A percentile compares a stretch with the other conserved stretches of the same genome.
Evolutionary conservation across 2,329 filamentous ascomycete genomes (phyloP).

Genomic region (Emericellopsis atlantica): DNA sequence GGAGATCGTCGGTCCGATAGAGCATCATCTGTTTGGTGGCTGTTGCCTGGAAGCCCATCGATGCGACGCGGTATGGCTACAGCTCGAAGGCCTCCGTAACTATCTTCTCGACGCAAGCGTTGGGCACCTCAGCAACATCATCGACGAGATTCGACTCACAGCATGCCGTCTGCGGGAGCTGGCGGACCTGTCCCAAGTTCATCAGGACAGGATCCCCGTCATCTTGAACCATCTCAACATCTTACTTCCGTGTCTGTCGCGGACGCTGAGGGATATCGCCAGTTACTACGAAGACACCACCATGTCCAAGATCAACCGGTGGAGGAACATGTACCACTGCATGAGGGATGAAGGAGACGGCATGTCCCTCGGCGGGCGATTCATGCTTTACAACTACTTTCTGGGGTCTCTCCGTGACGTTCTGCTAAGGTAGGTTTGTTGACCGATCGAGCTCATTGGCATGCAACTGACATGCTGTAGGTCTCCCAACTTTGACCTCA

Average conservation of each 20-base stretch:
- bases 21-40: conserved; percentile 30
- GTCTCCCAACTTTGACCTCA: conserved; percentile 40
- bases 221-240: conserved; percentile 43
- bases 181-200: conserved; percentile 38
- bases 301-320: conserved; percentile 33
- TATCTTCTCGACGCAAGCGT: conserved; percentile 29
- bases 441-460: neutral
- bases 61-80: conserved; percentile 31
- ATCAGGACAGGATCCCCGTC: conserved; percentile 33
- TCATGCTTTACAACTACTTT: conserved; percentile 43
- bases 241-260: conserved; percentile 40
- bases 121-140: conserved; percentile 31
- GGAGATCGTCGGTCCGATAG: conserved; percentile 13
- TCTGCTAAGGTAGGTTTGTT: conserved; percentile 35
- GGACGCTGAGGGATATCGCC: conserved; percentile 39
- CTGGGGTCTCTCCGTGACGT: conserved; percentile 35
- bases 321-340: conserved; percentile 45
- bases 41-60: conserved; percentile 42
- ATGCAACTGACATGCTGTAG: conserved; percentile 10
- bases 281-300: conserved; percentile 36
- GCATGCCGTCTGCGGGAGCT: conserved; percentile 37
- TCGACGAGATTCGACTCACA: conserved; percentile 31
- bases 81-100: conserved; percentile 35
- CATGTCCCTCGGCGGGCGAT: conserved; percentile 36
- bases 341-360: conserved; percentile 40